These are phyloP conservation scores for Ophiostoma montium DNA, from an alignment of 2,329 filamentous ascomycete species.

Conservation along the genomic window DNA sequence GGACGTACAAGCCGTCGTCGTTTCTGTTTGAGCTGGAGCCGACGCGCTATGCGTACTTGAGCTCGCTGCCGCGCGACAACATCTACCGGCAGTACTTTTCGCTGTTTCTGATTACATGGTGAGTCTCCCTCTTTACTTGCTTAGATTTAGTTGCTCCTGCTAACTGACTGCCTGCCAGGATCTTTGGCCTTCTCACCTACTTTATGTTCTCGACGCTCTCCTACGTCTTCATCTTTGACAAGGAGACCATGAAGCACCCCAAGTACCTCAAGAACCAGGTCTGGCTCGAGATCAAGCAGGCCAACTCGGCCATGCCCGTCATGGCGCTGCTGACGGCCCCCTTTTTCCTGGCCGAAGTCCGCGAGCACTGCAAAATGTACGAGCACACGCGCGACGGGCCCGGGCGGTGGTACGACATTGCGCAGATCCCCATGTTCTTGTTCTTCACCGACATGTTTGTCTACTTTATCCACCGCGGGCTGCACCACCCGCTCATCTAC, in stretches of 20 bases:
- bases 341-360: constrained; percentile 70
- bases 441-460: constrained; percentile 80
- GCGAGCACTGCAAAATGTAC: constrained; percentile 78
- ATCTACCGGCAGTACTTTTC: constrained; percentile 58
- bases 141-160: not conserved
- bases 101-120: constrained; percentile 81
- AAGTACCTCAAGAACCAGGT: constrained; percentile 95
- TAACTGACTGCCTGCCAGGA: constrained; percentile 36
- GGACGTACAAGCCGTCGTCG: constrained; percentile 61
- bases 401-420: constrained; percentile 59
- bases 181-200: constrained; percentile 76
- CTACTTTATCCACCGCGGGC: constrained; percentile 79
- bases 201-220: constrained; percentile 72
- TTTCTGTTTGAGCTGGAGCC: constrained; percentile 56
- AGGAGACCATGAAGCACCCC: constrained; percentile 74
- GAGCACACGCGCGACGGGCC: constrained; percentile 64
- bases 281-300: constrained; percentile 68
- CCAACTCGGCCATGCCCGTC: constrained; percentile 59
- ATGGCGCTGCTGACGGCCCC: constrained; percentile 74
- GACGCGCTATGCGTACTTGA: constrained; percentile 63
- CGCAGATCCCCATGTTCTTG: constrained; percentile 82
- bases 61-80: constrained; percentile 64
- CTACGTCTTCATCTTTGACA: constrained; percentile 84
- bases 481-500: constrained; percentile 72
- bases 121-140: not conserved